Evolutionary conservation across 176 grass and related monocot genomes (phyloP).

Genomic region (Zoysia japonica): DNA sequence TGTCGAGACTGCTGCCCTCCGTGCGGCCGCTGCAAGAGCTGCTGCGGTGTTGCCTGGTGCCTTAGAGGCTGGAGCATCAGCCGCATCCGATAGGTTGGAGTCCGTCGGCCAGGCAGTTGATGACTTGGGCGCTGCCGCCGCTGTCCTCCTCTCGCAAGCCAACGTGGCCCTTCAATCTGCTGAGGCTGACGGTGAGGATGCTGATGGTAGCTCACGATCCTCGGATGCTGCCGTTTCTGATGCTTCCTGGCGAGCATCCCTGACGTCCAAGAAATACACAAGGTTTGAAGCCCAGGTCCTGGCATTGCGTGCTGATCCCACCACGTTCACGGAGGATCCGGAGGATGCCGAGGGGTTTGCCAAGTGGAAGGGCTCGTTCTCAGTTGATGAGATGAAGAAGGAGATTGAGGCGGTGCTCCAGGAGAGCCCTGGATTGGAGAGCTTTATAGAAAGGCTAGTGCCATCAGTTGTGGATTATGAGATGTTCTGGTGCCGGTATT

Average conservation of each 20-base stretch:
- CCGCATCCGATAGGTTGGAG: slow-evolving; percentile 67
- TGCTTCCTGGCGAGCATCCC: slow-evolving; percentile 43
- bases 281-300: slow-evolving; percentile 87
- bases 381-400: slow-evolving; percentile 46
- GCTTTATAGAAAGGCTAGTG: slow-evolving; percentile 91
- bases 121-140: slow-evolving; percentile 56
- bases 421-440: slow-evolving; percentile 78
- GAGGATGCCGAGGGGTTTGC: slow-evolving; percentile 63
- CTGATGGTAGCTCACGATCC: slow-evolving; percentile 20
- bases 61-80: slow-evolving; percentile 59
- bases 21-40: slow-evolving; percentile 50
- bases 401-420: slow-evolving; percentile 68
- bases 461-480: slow-evolving; percentile 71
- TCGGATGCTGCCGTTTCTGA: slow-evolving; percentile 35
- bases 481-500: slow-evolving; percentile 82
- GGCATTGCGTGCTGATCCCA: slow-evolving; percentile 57
- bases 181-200: slow-evolving; percentile 40
- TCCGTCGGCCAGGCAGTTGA: slow-evolving; percentile 77
- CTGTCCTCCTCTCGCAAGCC: slow-evolving; percentile 63
- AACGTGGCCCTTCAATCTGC: slow-evolving; percentile 67
- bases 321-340: slow-evolving; percentile 68
- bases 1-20: slow-evolving; percentile 57
- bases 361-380: slow-evolving; percentile 61
- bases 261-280: slow-evolving; percentile 65
- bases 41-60: slow-evolving; percentile 44